Base-by-base conservation (phyloP, 1,284 basidiomycete genomes). In the Heterobasidion occidentale region DNA sequence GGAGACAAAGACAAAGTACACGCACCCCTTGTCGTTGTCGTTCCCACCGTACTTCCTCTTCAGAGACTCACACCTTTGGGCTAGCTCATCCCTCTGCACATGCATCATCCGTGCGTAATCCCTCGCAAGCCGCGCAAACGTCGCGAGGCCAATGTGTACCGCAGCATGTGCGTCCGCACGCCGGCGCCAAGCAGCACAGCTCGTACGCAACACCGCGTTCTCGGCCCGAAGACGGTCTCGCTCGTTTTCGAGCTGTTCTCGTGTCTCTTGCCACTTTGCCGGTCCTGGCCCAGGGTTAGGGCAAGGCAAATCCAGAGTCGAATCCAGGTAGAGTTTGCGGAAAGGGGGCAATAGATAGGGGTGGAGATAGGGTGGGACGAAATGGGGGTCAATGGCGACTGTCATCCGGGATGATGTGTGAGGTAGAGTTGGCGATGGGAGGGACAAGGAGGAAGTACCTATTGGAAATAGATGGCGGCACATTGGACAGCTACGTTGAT, bases 121-220 rank as follows among this genome's bases (percentile, higher is more conserved):
- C 51, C 74, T 74, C 6, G 79, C 73, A 4, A 75, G 64, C 46
- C 76, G 72, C 14, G 78, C 73, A 54, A 83, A 71, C 34, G 76
- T 74, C 46, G 81, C 70, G 45, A 83, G 73, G 36, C 78, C 76
- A 34, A 80, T 66, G 33, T 78, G 83, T 12, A 79, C 78, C 3
- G 77, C 71, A 9, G 79, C 76, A 60, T 84, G 81, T 9, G 77
- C 70, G 58, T 81, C 78, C 11, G 81, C 81, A 46, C 81, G 77
- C 55, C 75, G 77, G 48, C 78, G 77, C 81, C 81, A 84, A 60
- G 77, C 71, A 36, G 67, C 69, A 64, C 77, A 81, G 58, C 75
- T 74, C 35, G 70, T 67, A 44, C 73, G 73, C 36, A 84, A 67
- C 0, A 76, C 74, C 35, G 71, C 68, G 63, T 80, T 79, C 60